These are phyloP conservation scores for Nepenthes mirabilis DNA, from an alignment of 148 eudicot genomes.

Conservation along the genomic window DNA sequence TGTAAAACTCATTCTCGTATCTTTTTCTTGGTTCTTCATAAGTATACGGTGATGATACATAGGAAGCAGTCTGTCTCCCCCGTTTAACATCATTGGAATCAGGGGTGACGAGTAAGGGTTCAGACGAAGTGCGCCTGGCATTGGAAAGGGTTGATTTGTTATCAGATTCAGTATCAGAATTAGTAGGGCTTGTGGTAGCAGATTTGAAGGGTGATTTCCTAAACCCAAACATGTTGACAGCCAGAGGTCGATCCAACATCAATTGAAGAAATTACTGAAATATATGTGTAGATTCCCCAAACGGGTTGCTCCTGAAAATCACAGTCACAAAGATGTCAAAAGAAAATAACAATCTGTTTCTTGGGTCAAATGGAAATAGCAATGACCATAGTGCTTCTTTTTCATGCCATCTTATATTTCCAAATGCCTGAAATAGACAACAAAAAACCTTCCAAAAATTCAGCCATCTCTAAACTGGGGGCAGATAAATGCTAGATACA, in stretches of 20 bases:
- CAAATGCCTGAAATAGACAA: no score
- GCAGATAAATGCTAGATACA: no score
- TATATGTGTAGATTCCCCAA: no score
- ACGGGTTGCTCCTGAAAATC: no score
- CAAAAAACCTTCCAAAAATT: no score
- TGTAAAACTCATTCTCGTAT: constrained; percentile 17
- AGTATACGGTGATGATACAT: constrained; percentile 4
- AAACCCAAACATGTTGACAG: constrained; percentile 45
- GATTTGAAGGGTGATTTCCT: constrained; percentile 36
- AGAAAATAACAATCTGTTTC: no score
- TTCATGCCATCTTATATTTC: no score
- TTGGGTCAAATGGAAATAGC: no score
- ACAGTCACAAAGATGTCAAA: no score
- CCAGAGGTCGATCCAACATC: not conserved
- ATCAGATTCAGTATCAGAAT: constrained; percentile 16
- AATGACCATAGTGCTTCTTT: no score
- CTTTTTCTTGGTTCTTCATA: constrained; percentile 15
- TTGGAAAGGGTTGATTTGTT: constrained; percentile 10
- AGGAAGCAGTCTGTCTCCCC: constrained; percentile 9
- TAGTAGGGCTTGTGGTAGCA: constrained; percentile 14
- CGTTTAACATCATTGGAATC: constrained; percentile 14
- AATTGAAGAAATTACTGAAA: no score
- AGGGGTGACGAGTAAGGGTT: constrained; percentile 31
- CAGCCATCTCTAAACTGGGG: no score
- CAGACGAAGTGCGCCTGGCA: constrained; percentile 55